Evolutionary conservation across 2,329 filamentous ascomycete genomes (phyloP).

Genomic region (Helminthosporium solani): DNA sequence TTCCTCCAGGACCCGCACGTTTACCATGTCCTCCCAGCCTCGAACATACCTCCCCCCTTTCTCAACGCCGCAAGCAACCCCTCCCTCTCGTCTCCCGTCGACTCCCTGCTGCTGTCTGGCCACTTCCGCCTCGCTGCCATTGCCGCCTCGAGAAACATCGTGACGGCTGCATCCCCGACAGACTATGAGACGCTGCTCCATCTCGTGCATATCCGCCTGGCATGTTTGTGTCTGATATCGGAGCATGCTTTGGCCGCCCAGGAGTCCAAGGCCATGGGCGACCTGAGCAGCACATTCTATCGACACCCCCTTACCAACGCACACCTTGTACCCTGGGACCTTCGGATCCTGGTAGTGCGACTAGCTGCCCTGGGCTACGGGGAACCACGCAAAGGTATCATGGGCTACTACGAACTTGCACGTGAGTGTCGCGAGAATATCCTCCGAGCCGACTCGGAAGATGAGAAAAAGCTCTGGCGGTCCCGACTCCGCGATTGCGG

Average conservation of each 20-base stretch:
- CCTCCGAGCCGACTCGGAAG: conserved; percentile 44
- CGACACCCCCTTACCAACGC: conserved; percentile 49
- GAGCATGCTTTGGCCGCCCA: conserved; percentile 58
- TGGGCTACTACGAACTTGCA: conserved; percentile 86
- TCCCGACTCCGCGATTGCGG: conserved; percentile 73
- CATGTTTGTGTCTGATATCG: conserved; percentile 78
- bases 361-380: conserved; percentile 84
- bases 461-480: conserved; percentile 68
- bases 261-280: conserved; percentile 63
- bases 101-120: conserved; percentile 66
- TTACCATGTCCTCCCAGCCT: conserved; percentile 74
- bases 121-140: conserved; percentile 81
- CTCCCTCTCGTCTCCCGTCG: conserved; percentile 59
- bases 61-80: conserved; percentile 67
- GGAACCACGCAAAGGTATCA: conserved; percentile 79
- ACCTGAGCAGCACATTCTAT: conserved; percentile 58
- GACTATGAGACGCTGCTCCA: conserved; percentile 70
- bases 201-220: conserved; percentile 77
- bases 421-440: conserved; percentile 70
- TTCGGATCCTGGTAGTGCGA: conserved; percentile 79
- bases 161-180: conserved; percentile 49
- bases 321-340: conserved; percentile 77
- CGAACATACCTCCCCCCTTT: conserved; percentile 65
- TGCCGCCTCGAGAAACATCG: conserved; percentile 63
- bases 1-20: conserved; percentile 78